These are phyloP conservation scores for Earliella scabrosa DNA, from an alignment of 1,284 basidiomycete genomes.

Conservation along the genomic window DNA sequence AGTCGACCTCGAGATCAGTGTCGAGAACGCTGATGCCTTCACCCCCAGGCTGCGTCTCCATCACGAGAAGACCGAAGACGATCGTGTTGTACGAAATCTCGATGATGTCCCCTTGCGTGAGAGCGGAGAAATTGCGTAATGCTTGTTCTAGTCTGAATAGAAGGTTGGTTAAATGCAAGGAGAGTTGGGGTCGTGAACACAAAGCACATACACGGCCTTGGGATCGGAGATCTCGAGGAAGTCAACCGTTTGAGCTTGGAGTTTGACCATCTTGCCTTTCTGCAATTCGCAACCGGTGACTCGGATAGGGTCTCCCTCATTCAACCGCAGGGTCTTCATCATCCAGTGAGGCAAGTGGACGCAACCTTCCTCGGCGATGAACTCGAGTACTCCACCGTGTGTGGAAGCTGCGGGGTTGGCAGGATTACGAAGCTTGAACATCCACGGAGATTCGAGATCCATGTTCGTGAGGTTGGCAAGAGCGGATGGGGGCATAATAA, in stretches of 20 bases:
- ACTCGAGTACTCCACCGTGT: slow-evolving; percentile 97
- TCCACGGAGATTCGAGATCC: slow-evolving; percentile 94
- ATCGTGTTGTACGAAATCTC: slow-evolving; percentile 93
- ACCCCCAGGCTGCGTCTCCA: slow-evolving; percentile 91
- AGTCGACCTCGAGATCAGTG: slow-evolving; percentile 94
- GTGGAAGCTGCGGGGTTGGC: slow-evolving; percentile 86
- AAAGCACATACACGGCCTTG: slow-evolving; percentile 85
- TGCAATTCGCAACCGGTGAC: slow-evolving; percentile 87
- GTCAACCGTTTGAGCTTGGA: slow-evolving; percentile 95
- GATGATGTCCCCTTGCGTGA: slow-evolving; percentile 91
- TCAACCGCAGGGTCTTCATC: slow-evolving; percentile 94
- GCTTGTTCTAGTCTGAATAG: slow-evolving; percentile 86
- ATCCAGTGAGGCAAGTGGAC: slow-evolving; percentile 99
- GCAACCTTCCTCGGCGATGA: slow-evolving; percentile 96
- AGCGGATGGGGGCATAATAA: slow-evolving; percentile 97
- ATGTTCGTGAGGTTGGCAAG: slow-evolving; percentile 88
- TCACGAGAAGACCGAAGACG: slow-evolving; percentile 93
- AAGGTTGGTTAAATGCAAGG: not conserved
- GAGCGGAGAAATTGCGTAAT: slow-evolving; percentile 89
- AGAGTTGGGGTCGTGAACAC: not conserved
- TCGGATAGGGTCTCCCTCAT: slow-evolving; percentile 95
- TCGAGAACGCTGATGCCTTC: slow-evolving; percentile 92
- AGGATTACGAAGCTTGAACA: slow-evolving; percentile 94
- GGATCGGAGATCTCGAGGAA: slow-evolving; percentile 96
- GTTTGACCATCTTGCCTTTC: slow-evolving; percentile 96